phyloP scores from a whole-genome alignment of 768 basidiomycete species.

The Lactarius sp. region DNA sequence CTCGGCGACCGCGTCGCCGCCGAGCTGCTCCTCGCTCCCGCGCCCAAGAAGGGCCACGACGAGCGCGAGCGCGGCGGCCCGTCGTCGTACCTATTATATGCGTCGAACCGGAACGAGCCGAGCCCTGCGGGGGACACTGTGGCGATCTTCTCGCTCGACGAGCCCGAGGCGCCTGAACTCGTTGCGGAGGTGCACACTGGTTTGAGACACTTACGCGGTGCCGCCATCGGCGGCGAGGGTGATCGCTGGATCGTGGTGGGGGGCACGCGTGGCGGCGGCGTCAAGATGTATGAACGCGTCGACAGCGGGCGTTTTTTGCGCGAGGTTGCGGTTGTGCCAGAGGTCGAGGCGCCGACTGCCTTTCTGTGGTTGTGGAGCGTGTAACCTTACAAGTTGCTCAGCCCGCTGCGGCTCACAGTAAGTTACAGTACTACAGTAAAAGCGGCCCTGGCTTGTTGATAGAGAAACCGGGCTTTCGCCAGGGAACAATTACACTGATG shows the following conservation, averaged over 20 bases:
- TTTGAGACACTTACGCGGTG: constrained; percentile 63
- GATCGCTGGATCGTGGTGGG: constrained; percentile 60
- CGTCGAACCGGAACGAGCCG: constrained; percentile 73
- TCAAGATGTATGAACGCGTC: constrained; percentile 65
- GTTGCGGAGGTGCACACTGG: constrained; percentile 64
- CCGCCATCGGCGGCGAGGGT: constrained; percentile 59
- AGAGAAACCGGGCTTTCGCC: no score
- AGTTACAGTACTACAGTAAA: no score
- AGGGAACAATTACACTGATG: no score
- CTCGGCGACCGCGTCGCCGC: constrained; percentile 55
- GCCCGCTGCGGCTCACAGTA: background rate
- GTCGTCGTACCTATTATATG: constrained; percentile 60
- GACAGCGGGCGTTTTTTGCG: constrained; percentile 53
- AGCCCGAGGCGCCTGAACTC: constrained; percentile 43
- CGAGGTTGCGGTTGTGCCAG: constrained; percentile 40
- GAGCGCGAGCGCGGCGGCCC: constrained; percentile 29
- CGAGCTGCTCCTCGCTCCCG: constrained; percentile 58
- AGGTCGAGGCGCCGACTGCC: constrained; percentile 37
- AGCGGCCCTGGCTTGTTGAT: no score
- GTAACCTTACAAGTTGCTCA: background rate
- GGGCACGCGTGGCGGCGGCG: constrained; percentile 57
- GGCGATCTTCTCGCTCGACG: constrained; percentile 56
- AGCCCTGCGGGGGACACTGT: constrained; percentile 66
- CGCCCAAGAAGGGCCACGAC: constrained; percentile 36
- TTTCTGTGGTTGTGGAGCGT: background rate